Conservation (phyloP, 257 asterid species). For the Rauvolfia tetraphylla region DNA sequence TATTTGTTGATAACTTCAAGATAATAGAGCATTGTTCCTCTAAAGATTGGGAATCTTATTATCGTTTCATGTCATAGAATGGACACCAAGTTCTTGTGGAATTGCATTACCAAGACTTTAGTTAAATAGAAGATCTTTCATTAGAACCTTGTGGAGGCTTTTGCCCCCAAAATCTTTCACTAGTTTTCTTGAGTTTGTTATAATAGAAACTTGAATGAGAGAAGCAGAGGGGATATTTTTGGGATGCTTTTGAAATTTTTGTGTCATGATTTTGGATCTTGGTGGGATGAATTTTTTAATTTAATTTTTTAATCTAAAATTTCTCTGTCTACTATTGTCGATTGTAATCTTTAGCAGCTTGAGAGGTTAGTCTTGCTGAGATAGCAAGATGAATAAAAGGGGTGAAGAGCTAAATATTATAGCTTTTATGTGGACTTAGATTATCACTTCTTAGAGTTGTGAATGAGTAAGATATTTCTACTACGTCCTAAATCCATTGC, state of each 20-base stretch:
- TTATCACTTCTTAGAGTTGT: neutral
- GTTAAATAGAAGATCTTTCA: too few species aligned
- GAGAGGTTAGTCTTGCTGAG: neutral
- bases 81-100: neutral
- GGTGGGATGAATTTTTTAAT: neutral
- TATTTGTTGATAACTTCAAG: neutral
- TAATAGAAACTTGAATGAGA: neutral
- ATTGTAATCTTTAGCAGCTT: neutral
- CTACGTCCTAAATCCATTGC: neutral
- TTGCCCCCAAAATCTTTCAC: neutral
- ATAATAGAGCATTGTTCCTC: neutral
- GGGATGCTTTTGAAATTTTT: neutral
- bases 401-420: neutral
- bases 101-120: neutral
- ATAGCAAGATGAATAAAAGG: neutral
- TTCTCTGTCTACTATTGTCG: neutral
- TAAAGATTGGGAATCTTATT: neutral
- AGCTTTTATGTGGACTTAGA: neutral
- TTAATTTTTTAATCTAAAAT: neutral
- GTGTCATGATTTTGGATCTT: neutral
- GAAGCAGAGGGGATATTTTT: neutral
- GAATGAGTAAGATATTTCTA: neutral
- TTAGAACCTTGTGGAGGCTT: too few species aligned
- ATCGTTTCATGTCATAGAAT: neutral
- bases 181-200: neutral